Base-by-base conservation (phyloP, 2,329 filamentous ascomycete species). In the Fusarium algeriense region DNA sequence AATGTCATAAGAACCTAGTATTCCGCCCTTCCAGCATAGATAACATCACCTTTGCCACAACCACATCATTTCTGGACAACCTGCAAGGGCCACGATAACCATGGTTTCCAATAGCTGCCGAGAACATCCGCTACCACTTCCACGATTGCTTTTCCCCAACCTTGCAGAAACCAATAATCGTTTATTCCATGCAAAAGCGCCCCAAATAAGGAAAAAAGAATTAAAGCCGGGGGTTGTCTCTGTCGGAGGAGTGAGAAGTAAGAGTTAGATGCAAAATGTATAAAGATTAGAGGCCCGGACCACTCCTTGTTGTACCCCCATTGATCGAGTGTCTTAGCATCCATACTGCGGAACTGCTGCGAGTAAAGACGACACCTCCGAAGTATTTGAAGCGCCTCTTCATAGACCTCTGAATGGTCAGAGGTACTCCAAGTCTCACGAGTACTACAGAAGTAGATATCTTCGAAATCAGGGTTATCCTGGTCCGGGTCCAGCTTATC, bases 391-490 rank as follows among this genome's bases (percentile, higher is more conserved):
- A 49, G 46, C 2, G 46, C 46, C n/a, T 35, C 11, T 23, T 49
- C 46, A 5, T 35, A 49, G 2, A 49, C 15, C 1, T 26, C 6
- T 0, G 46, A 7, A 6, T 4, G 0, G 1, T 49, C 30, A 1
- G n/a, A 35, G 6, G 20, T 8, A 2, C 0, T 19, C 30, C 46
- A 49, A 1, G 46, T 23, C 1, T 49, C n/a, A 4, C 30, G n/a
- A 11, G 30, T 20, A 3, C 4, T 15, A 32, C 46, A 49, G 20
- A 49, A 49, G 5, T 35, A 12, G 7, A 2, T 11, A 12, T 49
- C 30, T 14, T 49, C 46, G 1, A 7, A 6, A 7, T 12, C 6
- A 3, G 17, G 11, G 4, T 1, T 19, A 3, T 3, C 46, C 10
- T 23, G n/a, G 0, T 19, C 30, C 5, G 30, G 46, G 8, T 49